phyloP scores from a whole-genome alignment of 2,329 filamentous ascomycete species.

The Periconia macrospinosa region DNA sequence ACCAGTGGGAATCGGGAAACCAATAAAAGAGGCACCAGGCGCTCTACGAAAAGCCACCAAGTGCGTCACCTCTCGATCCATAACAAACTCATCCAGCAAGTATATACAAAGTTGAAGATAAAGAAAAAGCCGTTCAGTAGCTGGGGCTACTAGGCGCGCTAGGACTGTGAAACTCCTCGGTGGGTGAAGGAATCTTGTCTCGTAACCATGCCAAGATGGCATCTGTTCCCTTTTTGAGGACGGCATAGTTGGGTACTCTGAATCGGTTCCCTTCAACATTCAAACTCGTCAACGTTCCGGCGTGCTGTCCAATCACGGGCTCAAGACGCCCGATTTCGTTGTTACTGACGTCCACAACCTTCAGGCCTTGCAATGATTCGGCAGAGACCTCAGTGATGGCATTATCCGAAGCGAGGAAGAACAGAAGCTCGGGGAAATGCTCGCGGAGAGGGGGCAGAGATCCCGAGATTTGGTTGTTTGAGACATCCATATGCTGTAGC shows the following conservation, averaged over 20 bases:
- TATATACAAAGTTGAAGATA: background rate
- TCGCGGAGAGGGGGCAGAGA: constrained; percentile 67
- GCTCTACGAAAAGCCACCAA: background rate
- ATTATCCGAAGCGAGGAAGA: constrained; percentile 78
- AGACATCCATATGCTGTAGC: constrained; percentile 77
- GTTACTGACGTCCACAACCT: constrained; percentile 76
- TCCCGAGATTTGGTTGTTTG: constrained; percentile 75
- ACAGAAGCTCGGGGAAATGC: constrained; percentile 69
- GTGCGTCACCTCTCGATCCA: background rate
- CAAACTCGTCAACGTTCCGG: constrained; percentile 65
- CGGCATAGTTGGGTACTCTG: constrained; percentile 79
- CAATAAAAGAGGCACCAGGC: background rate
- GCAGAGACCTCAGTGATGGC: constrained; percentile 72
- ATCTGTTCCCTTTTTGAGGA: constrained; percentile 85
- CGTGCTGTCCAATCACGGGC: constrained; percentile 76
- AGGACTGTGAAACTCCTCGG: constrained; percentile 26
- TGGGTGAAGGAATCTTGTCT: constrained; percentile 66
- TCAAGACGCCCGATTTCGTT: constrained; percentile 85
- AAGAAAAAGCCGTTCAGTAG: background rate
- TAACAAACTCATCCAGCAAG: background rate
- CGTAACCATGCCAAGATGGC: constrained; percentile 79
- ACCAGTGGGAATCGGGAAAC: background rate
- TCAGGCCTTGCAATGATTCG: constrained; percentile 72
- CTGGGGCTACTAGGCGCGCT: constrained; percentile 3
- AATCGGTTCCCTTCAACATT: constrained; percentile 87